These are phyloP conservation scores for Aspergillus conjunctus DNA, from an alignment of 495 filamentous ascomycete species.

Conservation along the genomic window DNA sequence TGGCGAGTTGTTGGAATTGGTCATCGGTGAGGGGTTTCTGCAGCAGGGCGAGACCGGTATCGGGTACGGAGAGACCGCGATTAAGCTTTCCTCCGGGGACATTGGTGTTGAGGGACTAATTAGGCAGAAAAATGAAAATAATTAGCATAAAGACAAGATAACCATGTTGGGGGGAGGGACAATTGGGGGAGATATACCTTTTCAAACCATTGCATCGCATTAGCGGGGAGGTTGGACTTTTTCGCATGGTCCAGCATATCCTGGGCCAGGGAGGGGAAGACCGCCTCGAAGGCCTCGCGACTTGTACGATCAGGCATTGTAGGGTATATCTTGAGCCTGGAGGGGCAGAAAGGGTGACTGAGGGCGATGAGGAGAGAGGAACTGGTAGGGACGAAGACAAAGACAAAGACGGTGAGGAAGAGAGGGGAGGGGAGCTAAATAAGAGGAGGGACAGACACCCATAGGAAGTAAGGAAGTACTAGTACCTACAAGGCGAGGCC, in stretches of 20 bases:
- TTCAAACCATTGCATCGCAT: conserved; percentile 85
- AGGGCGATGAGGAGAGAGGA: not conserved
- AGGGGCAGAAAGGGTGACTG: not conserved
- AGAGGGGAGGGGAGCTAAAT: not conserved
- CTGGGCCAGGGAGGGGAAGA: conserved; percentile 79
- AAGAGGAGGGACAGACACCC: too few relatives aligned
- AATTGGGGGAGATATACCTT: conserved; percentile 56
- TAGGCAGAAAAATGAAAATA: conserved; percentile 13
- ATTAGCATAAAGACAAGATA: conserved; percentile 6
- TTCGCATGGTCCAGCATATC: conserved; percentile 74
- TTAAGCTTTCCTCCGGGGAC: conserved; percentile 95
- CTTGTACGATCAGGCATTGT: conserved; percentile 70
- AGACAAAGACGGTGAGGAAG: conserved; percentile 2
- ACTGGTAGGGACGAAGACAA: not conserved
- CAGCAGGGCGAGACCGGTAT: conserved; percentile 81
- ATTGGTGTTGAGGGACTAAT: conserved; percentile 78
- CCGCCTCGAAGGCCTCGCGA: conserved; percentile 80
- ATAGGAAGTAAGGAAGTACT: too few relatives aligned
- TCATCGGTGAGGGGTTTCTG: conserved; percentile 68
- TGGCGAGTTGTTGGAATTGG: conserved; percentile 81
- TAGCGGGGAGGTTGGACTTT: conserved; percentile 76
- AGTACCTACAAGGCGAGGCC: too few relatives aligned
- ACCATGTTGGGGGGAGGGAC: not conserved
- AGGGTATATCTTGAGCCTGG: conserved; percentile 10
- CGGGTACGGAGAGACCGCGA: conserved; percentile 95